A percentile compares a stretch with the other conserved stretches of the same genome.
Conservation (phyloP, 192 early-diverging fungal genomes). For the Coemansia sp. region DNA sequence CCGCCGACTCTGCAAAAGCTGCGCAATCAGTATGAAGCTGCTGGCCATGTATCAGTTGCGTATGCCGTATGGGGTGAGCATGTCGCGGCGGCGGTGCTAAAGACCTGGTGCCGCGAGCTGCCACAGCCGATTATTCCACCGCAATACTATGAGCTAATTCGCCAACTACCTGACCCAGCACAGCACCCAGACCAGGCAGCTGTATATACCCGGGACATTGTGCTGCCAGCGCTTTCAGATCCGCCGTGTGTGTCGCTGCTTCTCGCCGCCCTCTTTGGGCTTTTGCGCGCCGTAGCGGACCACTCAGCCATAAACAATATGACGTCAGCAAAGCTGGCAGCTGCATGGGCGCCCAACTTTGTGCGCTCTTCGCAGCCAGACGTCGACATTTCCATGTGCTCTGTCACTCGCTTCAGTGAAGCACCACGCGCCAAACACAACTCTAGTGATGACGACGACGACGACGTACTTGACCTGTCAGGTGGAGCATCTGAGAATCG, state of each 20-base stretch:
- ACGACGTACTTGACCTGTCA: slow-evolving; percentile 23
- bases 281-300: slow-evolving; percentile 69
- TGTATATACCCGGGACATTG: slow-evolving; percentile 34
- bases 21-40: slow-evolving; percentile 48
- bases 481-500: slow-evolving; percentile 33
- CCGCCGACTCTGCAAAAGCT: slow-evolving; percentile 64
- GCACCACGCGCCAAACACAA: not conserved
- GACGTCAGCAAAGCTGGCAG: slow-evolving; percentile 76
- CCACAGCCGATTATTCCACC: slow-evolving; percentile 71
- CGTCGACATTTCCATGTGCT: slow-evolving; percentile 54
- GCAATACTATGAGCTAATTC: slow-evolving; percentile 59
- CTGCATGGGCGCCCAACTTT: slow-evolving; percentile 87
- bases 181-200: slow-evolving; percentile 35
- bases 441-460: slow-evolving; percentile 16
- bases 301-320: slow-evolving; percentile 74
- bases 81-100: slow-evolving; percentile 75
- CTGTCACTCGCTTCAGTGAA: slow-evolving; percentile 38
- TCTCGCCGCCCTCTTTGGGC: slow-evolving; percentile 63
- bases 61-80: slow-evolving; percentile 71
- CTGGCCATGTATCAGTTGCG: slow-evolving; percentile 55
- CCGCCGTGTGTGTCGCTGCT: slow-evolving; percentile 57
- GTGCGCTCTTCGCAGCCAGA: slow-evolving; percentile 57
- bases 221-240: slow-evolving; percentile 48
- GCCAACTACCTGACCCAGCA: slow-evolving; percentile 48
- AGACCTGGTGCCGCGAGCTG: slow-evolving; percentile 80